phyloP scores from a whole-genome alignment of 1,284 basidiomycete species.

The Sanguinoderma infundibulare region DNA sequence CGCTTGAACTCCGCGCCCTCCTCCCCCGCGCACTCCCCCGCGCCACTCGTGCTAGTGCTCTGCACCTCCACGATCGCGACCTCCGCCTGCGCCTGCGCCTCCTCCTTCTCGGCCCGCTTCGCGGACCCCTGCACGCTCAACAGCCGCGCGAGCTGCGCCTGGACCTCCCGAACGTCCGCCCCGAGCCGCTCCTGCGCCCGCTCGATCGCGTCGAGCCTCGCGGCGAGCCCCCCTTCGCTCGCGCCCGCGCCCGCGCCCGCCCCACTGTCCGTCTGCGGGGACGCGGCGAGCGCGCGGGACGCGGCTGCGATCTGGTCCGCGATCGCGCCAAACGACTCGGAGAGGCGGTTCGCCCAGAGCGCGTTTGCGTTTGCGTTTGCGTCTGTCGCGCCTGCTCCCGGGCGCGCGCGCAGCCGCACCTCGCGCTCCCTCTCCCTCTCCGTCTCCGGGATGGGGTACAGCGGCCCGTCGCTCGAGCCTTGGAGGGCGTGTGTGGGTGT shows the following conservation, averaged over 20 bases:
- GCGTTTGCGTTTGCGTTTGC: constrained; percentile 14
- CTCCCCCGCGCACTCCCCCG: constrained; percentile 7
- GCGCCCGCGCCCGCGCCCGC: too few species aligned
- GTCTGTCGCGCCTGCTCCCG: too few species aligned
- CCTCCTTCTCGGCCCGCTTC: constrained; percentile 2
- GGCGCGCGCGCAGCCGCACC: neutral
- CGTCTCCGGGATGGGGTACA: constrained; percentile 1
- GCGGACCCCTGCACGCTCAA: too few species aligned
- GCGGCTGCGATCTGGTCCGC: constrained; percentile 46
- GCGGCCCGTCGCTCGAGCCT: constrained; percentile 11
- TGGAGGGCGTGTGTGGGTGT: constrained; percentile 14
- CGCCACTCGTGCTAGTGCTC: too few species aligned
- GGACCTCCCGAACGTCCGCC: constrained; percentile 34
- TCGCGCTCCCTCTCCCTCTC: too few species aligned
- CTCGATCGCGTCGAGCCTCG: constrained; percentile 36
- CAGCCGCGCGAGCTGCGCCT: constrained; percentile 27
- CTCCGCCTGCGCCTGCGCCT: constrained; percentile 15
- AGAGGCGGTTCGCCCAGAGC: constrained; percentile 36
- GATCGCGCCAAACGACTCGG: constrained; percentile 43
- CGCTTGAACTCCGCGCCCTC: constrained; percentile 26
- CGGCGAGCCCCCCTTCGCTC: constrained; percentile 19
- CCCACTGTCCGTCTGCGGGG: too few species aligned
- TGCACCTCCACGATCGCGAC: constrained; percentile 20
- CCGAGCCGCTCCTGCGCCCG: constrained; percentile 34
- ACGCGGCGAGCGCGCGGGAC: constrained; percentile 40